Evolutionary conservation across 768 basidiomycete species (phyloP).

Genomic region (Lactarius deliciosus): DNA sequence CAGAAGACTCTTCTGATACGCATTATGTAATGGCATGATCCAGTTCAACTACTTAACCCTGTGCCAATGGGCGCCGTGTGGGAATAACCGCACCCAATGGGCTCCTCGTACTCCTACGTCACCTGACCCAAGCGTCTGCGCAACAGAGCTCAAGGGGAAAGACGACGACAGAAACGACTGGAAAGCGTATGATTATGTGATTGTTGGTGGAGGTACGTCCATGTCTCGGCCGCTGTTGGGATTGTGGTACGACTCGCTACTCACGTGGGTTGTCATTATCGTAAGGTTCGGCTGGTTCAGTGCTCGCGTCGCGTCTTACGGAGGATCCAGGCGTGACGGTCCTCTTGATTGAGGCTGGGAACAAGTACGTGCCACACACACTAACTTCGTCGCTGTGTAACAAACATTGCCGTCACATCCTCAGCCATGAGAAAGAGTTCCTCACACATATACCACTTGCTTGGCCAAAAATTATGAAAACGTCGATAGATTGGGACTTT

Average conservation of each 20-base stretch:
- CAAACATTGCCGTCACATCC: background rate
- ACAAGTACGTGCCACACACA: conserved; percentile 44
- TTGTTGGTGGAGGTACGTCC: conserved; percentile 40
- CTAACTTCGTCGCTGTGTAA: background rate
- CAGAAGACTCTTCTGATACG: background rate
- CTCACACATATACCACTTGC: conserved; percentile 25
- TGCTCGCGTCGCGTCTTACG: conserved; percentile 55
- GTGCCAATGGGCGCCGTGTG: background rate
- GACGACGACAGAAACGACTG: conserved; percentile 13
- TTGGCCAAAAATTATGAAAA: conserved; percentile 24
- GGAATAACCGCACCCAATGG: conserved; percentile 7
- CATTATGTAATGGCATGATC: background rate
- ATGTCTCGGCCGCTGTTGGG: background rate
- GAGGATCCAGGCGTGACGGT: conserved; percentile 56
- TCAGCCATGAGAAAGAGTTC: conserved; percentile 20
- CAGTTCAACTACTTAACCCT: background rate
- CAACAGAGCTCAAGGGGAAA: conserved; percentile 19
- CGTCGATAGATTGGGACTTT: conserved; percentile 26
- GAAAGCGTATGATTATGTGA: conserved; percentile 40
- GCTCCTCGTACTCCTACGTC: conserved; percentile 26
- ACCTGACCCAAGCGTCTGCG: conserved; percentile 20
- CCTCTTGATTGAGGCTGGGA: conserved; percentile 59
- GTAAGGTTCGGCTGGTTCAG: conserved; percentile 61
- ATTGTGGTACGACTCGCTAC: background rate
- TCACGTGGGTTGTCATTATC: conserved; percentile 12